These are phyloP conservation scores for Ganoderma sinense DNA, from an alignment of 1,284 basidiomycete genomes.

Conservation along the genomic window DNA sequence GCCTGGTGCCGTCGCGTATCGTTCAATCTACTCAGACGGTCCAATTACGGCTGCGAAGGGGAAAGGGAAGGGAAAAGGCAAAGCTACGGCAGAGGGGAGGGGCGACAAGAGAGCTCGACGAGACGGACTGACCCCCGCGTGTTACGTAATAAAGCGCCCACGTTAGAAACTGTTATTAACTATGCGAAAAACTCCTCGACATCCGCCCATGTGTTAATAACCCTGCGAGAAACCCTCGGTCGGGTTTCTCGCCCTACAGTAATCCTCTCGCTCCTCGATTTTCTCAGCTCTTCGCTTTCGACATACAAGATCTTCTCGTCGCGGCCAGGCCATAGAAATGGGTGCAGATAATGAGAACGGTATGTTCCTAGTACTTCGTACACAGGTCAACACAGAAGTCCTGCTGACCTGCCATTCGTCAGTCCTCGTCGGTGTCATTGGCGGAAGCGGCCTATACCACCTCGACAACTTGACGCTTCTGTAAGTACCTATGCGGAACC, in stretches of 20 bases:
- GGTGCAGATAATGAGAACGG: conserved; percentile 11
- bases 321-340: background rate
- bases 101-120: background rate
- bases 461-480: conserved; percentile 87
- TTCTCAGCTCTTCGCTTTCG: background rate
- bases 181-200: background rate
- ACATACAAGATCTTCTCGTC: background rate
- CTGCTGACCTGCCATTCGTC: background rate
- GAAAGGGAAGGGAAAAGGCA: background rate
- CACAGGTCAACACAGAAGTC: background rate
- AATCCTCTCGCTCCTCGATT: background rate
- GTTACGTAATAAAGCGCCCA: background rate
- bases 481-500: conserved; percentile 51
- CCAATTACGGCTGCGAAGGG: background rate
- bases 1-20: no score
- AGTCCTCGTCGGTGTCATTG: conserved; percentile 87
- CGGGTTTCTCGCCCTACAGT: background rate
- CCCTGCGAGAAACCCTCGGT: background rate
- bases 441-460: conserved; percentile 88
- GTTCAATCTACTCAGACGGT: no score
- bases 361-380: background rate
- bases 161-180: conserved; percentile 7
- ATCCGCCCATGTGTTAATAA: background rate
- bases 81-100: background rate
- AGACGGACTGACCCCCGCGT: conserved; percentile 3